These are phyloP conservation scores for Trypanosoma conorhini DNA, from an alignment of 208 protist genomes.

Conservation along the genomic window DNA sequence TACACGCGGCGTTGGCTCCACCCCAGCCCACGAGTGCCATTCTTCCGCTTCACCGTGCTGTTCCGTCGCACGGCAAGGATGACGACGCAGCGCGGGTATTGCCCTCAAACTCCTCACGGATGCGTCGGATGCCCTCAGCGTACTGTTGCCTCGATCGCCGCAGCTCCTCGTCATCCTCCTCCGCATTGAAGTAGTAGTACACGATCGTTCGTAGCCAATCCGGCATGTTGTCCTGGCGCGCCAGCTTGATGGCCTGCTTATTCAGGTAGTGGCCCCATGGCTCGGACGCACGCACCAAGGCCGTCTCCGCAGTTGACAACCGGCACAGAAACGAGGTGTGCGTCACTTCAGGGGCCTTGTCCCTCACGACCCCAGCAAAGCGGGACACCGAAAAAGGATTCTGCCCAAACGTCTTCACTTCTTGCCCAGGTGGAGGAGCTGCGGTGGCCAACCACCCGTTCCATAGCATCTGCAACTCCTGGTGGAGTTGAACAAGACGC, in stretches of 20 bases:
- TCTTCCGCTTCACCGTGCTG: neutral
- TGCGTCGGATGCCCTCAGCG: constrained; percentile 25
- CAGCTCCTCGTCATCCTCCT: constrained; percentile 39
- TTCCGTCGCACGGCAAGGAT: neutral
- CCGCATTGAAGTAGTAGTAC: constrained; percentile 70
- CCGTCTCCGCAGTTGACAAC: constrained; percentile 36
- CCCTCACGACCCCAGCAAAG: constrained; percentile 50
- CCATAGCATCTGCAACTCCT: constrained; percentile 63
- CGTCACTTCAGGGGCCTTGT: constrained; percentile 32
- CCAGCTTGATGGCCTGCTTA: constrained; percentile 33
- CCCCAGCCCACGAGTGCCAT: neutral
- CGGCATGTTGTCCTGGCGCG: constrained; percentile 52
- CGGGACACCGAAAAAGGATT: constrained; percentile 71
- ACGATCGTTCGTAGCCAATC: constrained; percentile 47
- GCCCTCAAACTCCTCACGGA: constrained; percentile 29
- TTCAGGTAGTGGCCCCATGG: constrained; percentile 34
- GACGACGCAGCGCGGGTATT: neutral
- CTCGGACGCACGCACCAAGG: constrained; percentile 25
- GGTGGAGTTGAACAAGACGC: constrained; percentile 33
- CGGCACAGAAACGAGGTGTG: constrained; percentile 34
- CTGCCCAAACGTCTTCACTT: constrained; percentile 31
- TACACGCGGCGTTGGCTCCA: neutral
- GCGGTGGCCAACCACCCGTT: constrained; percentile 40
- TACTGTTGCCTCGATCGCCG: neutral
- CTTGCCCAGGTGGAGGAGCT: neutral